Base-by-base conservation (phyloP, 805 yeast species). In the Starmerella vaccinii region DNA sequence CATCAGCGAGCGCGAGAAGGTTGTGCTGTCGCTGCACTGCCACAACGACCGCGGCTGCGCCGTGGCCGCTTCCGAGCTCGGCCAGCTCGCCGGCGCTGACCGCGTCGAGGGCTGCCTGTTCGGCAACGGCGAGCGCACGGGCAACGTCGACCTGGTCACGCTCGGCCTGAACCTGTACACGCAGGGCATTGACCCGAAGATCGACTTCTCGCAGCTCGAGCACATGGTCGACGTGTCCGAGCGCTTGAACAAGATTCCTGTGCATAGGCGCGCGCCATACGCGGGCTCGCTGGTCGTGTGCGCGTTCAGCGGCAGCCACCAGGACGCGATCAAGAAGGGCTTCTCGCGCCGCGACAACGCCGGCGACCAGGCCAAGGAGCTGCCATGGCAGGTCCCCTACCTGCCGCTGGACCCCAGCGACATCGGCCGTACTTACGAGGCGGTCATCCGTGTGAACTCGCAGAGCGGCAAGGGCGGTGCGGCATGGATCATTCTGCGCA, bases 381-480 rank as follows among this genome's bases (percentile, higher is more conserved):
- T 68, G 39, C 65, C 64, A 47, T 84, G 94, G 95, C 72, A 76
- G 59, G 72, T 84, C 52, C 95, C 95, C 18, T 84, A 84, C 68
- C 73, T 84, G 58, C 94, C 95, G 26, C 73, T 85, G 62, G 95
- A 84, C 63, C 95, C 95, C 42, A 73, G 76, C 58, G 94, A 85
- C 65, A 81, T 84, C 60, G 94, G 94, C 47, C 77, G 92, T 65
- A 82, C 82, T n/a, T 85, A 85, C 69, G 95, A 85, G 68, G 92
- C 94, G n/a, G 84, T 85, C 50, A 84, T 84, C 59, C 78, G 95
- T 63, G 92, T 84, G 65, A 84, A 84, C 68, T 84, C 92, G 12
- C 94, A 84, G 68, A 77, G 85, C 23, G 95, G 95, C 55, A 84
- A 84, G 68, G 94, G 94, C 61, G 94, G 94, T 58, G 83, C 90